These are phyloP conservation scores for Aureobasidium sp. DNA, from an alignment of 2,329 filamentous ascomycete species.

Conservation along the genomic window DNA sequence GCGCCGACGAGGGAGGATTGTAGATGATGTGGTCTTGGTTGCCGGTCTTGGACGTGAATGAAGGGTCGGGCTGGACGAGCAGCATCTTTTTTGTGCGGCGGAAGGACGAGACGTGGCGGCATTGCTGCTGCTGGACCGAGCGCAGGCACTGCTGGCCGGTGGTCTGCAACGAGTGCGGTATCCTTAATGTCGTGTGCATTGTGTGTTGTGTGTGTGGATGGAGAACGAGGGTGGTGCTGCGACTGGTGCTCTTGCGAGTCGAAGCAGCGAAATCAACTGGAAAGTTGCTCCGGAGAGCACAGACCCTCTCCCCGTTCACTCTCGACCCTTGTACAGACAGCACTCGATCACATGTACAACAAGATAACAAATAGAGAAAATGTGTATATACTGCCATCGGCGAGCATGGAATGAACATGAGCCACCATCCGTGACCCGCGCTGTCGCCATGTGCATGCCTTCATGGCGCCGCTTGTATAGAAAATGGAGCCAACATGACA, in stretches of 20 bases:
- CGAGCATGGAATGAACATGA: background rate
- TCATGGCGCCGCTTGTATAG: background rate
- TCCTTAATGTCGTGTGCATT: constrained; percentile 13
- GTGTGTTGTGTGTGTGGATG: constrained; percentile 1
- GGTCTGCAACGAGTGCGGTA: constrained; percentile 14
- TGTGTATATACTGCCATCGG: background rate
- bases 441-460: background rate
- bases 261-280: constrained; percentile 6
- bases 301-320: background rate
- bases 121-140: constrained; percentile 22
- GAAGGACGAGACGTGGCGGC: constrained; percentile 39
- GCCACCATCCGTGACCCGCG: background rate
- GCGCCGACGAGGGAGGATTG: constrained; percentile 59
- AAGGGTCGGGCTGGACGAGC: constrained; percentile 38
- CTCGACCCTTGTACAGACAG: background rate
- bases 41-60: constrained; percentile 32
- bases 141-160: constrained; percentile 6
- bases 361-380: background rate
- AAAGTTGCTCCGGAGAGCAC: constrained; percentile 9
- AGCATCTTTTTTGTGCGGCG: constrained; percentile 42
- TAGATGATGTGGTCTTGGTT: constrained; percentile 51
- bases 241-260: background rate
- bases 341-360: background rate
- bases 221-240: constrained; percentile 1
- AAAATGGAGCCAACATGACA: background rate